These are phyloP conservation scores for Gigaspora rosea DNA, from an alignment of 192 early-diverging fungal species.

Conservation along the genomic window DNA sequence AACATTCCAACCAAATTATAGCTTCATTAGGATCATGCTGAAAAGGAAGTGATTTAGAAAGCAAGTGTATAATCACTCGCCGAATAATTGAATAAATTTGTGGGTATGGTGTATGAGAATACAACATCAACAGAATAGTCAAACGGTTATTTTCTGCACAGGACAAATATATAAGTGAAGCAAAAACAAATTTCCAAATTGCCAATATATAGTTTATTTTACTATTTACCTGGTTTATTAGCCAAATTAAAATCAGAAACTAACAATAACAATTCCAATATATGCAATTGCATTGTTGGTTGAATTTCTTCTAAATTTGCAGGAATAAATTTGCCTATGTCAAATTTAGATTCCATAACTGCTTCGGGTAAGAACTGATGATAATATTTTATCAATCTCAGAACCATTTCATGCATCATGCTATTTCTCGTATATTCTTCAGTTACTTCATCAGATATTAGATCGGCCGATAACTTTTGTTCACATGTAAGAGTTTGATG, in stretches of 20 bases:
- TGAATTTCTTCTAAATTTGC: constrained; percentile 55
- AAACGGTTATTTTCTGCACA: constrained; percentile 46
- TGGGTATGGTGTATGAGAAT: constrained; percentile 48
- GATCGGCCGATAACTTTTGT: constrained; percentile 22
- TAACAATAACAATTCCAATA: constrained; percentile 61
- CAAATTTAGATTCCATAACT: constrained; percentile 70
- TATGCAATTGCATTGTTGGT: constrained; percentile 55
- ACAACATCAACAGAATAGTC: constrained; percentile 54
- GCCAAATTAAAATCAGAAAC: constrained; percentile 72
- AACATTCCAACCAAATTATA: constrained; percentile 58
- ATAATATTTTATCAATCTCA: constrained; percentile 67
- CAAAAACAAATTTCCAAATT: background rate
- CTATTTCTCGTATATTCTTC: constrained; percentile 43
- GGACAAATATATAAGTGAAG: background rate
- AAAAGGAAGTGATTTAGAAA: constrained; percentile 62
- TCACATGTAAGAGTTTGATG: constrained; percentile 35
- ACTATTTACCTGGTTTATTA: background rate
- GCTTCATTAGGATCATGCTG: constrained; percentile 58
- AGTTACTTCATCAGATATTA: constrained; percentile 45
- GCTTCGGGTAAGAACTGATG: constrained; percentile 65
- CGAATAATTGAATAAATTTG: constrained; percentile 47
- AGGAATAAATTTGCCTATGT: constrained; percentile 74
- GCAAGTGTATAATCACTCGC: constrained; percentile 47
- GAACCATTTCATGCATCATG: constrained; percentile 53
- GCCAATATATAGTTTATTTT: background rate